Evolutionary conservation across 2,329 filamentous ascomycete species (phyloP).

Genomic region (Penicillium sp.): DNA sequence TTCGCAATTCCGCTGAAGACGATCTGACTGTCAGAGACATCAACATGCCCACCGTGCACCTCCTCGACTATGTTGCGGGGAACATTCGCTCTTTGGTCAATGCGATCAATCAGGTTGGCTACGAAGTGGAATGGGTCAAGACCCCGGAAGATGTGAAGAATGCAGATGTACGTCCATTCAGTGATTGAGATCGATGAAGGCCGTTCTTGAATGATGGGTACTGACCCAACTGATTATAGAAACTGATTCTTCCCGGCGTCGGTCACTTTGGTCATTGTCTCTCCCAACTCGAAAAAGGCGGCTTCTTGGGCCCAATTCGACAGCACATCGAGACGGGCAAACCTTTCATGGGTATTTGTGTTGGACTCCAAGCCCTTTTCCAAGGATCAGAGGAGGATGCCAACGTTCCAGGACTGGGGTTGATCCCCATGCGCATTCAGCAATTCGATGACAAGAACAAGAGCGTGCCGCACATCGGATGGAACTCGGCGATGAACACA

Average conservation of each 20-base stretch:
- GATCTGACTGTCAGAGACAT: slow-evolving; percentile 1
- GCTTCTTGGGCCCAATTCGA: slow-evolving; percentile 78
- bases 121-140: slow-evolving; percentile 87
- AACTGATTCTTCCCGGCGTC: slow-evolving; percentile 91
- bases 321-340: slow-evolving; percentile 86
- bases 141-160: slow-evolving; percentile 78
- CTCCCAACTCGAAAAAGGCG: slow-evolving; percentile 74
- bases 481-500: slow-evolving; percentile 77
- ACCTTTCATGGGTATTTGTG: slow-evolving; percentile 97
- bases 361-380: slow-evolving; percentile 88
- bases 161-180: slow-evolving; percentile 66
- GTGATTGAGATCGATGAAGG: not conserved
- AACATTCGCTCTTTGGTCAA: slow-evolving; percentile 96
- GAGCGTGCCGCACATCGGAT: slow-evolving; percentile 97
- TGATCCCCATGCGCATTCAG: slow-evolving; percentile 69
- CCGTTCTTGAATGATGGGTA: not conserved
- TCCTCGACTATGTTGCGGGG: slow-evolving; percentile 85
- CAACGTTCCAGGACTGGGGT: slow-evolving; percentile 67
- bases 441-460: slow-evolving; percentile 77
- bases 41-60: slow-evolving; percentile 49
- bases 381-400: slow-evolving; percentile 78
- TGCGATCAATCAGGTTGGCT: slow-evolving; percentile 94
- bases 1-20: slow-evolving; percentile 1
- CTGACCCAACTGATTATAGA: slow-evolving; percentile 51
- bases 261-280: slow-evolving; percentile 98